Base-by-base conservation (phyloP, 352 stramenopile genomes). In the Albugo candida region DNA sequence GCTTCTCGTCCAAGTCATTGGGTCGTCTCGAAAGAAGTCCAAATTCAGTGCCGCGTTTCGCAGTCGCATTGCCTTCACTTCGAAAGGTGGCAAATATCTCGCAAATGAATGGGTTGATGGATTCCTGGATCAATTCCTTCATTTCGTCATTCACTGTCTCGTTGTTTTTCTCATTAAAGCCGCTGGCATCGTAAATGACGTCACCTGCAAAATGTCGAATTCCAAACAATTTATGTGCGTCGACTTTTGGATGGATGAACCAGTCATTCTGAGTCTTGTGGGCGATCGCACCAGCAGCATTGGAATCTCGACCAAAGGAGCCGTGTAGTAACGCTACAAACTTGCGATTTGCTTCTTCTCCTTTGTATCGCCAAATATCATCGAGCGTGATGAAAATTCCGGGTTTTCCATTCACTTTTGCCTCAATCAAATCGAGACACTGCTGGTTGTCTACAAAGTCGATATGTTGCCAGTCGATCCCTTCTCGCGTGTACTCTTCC, bases 81-180 rank as follows among this genome's bases (percentile, higher is more conserved):
- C 24, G 24, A 31, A 31, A 31, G 8, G 69, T 51, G 49, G 81
- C 82, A 45, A 93, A 89, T 49, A 93, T 89, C 13, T 69, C 61
- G 36, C 69, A 73, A 48, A 93, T 67, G 76, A 76, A 93, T 35
- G 81, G 67, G 45, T 70, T 91, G 48, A 64, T 57, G 4, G 74
- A 91, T 55, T 88, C 67, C 12, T 89, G 81, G 45, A 93, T 84
- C 11, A 95, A 60, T 50, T 95, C 82, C 61, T 93, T 93, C 79
- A 93, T 92, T 47, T 95, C 85, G 52, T 93, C 82, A 52, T 95
- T 93, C 52, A 98, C 54, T 43, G 84, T 96, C 59, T 99, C 95
- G 49, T 96, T 96, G 77, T 98, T 98, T 65, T 98, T 98, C 58
- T 98, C 94, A 24, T 98, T 95, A 60, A 98, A 99, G 27, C 88